These are phyloP conservation scores for Podospora bellae-mahoneyi DNA, from an alignment of 495 filamentous ascomycete genomes.

Conservation along the genomic window DNA sequence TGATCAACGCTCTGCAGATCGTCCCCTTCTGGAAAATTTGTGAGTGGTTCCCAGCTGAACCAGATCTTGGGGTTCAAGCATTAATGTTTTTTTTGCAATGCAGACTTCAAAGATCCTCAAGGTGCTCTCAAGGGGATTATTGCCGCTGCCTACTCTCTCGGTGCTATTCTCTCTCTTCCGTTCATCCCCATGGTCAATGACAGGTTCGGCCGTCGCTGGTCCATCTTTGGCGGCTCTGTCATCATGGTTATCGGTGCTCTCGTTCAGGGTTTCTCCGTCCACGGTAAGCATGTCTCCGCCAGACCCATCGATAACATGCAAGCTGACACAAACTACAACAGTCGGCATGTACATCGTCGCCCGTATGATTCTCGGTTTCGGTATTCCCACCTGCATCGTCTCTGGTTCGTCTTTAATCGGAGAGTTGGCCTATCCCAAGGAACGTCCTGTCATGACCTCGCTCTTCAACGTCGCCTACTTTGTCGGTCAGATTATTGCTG, in stretches of 20 bases:
- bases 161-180: conserved; percentile 44
- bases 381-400: conserved; percentile 62
- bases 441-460: conserved; percentile 61
- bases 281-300: conserved; percentile 29
- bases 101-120: conserved; percentile 40
- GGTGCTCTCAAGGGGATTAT: conserved; percentile 38
- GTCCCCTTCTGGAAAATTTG: conserved; percentile 53
- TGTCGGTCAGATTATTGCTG: conserved; percentile 61
- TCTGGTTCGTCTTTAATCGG: conserved; percentile 62
- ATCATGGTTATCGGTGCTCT: conserved; percentile 59
- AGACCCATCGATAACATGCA: not conserved
- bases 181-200: conserved; percentile 52
- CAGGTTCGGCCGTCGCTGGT: conserved; percentile 47
- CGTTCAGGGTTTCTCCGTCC: conserved; percentile 42
- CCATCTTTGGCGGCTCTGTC: conserved; percentile 56
- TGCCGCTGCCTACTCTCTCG: conserved; percentile 36
- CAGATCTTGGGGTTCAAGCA: not conserved
- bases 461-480: conserved; percentile 67
- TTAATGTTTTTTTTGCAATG: not conserved
- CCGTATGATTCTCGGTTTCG: conserved; percentile 62
- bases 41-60: conserved; percentile 24
- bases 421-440: conserved; percentile 64
- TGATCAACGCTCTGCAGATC: conserved; percentile 67
- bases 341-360: conserved; percentile 62
- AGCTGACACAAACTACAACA: conserved; percentile 15